phyloP scores from a whole-genome alignment of 2,329 filamentous ascomycete species.

The Verticillium zaregamsianum region DNA sequence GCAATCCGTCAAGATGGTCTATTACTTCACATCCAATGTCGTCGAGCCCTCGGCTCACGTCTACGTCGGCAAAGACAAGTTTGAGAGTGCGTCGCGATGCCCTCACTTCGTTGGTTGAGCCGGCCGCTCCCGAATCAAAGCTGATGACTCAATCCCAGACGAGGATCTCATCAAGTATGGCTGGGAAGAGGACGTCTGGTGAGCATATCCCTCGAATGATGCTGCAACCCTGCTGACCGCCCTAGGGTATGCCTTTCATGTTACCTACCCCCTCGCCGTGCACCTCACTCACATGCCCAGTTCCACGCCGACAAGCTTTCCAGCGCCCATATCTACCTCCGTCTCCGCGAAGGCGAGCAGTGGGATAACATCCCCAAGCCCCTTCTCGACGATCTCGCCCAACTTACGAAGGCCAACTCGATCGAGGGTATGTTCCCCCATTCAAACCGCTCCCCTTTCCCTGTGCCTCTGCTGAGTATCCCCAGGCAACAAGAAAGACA shows the following conservation, averaged over 20 bases:
- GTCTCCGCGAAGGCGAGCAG: conserved; percentile 69
- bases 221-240: background rate
- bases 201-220: conserved; percentile 19
- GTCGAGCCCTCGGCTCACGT: conserved; percentile 81
- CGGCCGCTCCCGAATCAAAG: background rate
- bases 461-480: background rate
- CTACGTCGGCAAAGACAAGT: conserved; percentile 98
- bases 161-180: conserved; percentile 95
- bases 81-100: conserved; percentile 71
- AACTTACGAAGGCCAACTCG: conserved; percentile 97
- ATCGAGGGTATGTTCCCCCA: conserved; percentile 68
- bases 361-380: conserved; percentile 79
- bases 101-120: conserved; percentile 3
- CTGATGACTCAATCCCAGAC: conserved; percentile 49
- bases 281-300: conserved; percentile 33
- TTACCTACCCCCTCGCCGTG: background rate
- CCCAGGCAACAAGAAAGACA: conserved; percentile 95
- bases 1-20: conserved; percentile 64
- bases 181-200: conserved; percentile 96
- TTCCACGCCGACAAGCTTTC: conserved; percentile 98
- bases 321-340: conserved; percentile 92
- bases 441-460: background rate
- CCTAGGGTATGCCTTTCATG: conserved; percentile 23
- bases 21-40: conserved; percentile 86
- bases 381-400: conserved; percentile 83